A percentile compares a stretch with the other conserved stretches of the same genome.
Conservation (phyloP, 495 filamentous ascomycete genomes). For the Aspergillus saccharolyticus region DNA sequence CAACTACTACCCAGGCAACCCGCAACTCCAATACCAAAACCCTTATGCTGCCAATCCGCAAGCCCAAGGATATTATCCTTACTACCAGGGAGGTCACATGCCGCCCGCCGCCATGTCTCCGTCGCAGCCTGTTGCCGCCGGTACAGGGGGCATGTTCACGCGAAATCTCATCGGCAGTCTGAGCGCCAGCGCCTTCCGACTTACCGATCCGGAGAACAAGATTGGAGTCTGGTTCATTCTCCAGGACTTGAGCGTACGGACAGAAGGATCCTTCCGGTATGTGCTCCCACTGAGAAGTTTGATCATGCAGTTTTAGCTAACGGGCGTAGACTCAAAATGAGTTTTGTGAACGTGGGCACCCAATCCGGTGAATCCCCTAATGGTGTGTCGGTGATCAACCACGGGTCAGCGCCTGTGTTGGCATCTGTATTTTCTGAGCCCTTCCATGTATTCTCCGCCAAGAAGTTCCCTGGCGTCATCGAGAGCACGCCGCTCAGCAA, state of each 20-base stretch:
- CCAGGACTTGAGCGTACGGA: constrained; percentile 90
- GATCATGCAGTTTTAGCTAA: not conserved
- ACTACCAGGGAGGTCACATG: constrained; percentile 33
- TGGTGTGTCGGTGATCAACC: constrained; percentile 57
- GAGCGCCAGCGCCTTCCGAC: constrained; percentile 81
- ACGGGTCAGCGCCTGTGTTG: constrained; percentile 74
- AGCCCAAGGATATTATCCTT: constrained; percentile 36
- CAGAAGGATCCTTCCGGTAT: constrained; percentile 86
- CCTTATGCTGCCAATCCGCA: constrained; percentile 41
- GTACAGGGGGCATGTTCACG: constrained; percentile 86
- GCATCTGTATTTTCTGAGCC: constrained; percentile 82
- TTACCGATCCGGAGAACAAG: constrained; percentile 76
- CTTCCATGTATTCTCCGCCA: constrained; percentile 93
- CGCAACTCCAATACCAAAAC: constrained; percentile 36
- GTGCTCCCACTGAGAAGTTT: constrained; percentile 12
- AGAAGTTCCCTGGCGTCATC: constrained; percentile 97
- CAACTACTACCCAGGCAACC: constrained; percentile 37
- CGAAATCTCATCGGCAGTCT: constrained; percentile 92
- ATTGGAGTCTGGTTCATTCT: constrained; percentile 96
- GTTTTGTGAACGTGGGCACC: constrained; percentile 78
- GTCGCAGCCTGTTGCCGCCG: constrained; percentile 38
- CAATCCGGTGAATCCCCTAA: constrained; percentile 30
- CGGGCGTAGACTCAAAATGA: constrained; percentile 57
- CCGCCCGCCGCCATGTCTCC: constrained; percentile 36
- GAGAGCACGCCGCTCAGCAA: constrained; percentile 92